phyloP scores from a whole-genome alignment of 129 eudicot genomes.

The Calendula officinalis region DNA sequence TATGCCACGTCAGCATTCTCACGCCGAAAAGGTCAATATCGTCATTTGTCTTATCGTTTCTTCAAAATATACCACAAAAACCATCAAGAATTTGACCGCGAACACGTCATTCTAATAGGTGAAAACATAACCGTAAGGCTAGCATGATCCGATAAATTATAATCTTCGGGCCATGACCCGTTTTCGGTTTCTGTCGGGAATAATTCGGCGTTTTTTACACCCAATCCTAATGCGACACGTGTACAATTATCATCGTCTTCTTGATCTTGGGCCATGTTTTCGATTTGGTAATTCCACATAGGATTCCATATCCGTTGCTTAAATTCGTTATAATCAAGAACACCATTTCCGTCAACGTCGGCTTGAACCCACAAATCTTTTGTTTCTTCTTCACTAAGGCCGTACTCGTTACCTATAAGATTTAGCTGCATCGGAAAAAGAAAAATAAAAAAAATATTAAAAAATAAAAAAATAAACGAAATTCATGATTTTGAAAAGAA shows the following conservation, averaged over 20 bases:
- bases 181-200: slow-evolving; percentile 93
- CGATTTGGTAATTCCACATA: slow-evolving; percentile 39
- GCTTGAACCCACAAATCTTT: slow-evolving; percentile 89
- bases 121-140: slow-evolving; percentile 88
- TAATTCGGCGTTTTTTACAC: slow-evolving; percentile 77
- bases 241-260: slow-evolving; percentile 35
- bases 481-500: background rate
- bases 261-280: slow-evolving; percentile 26
- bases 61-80: slow-evolving; percentile 1
- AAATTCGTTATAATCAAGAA: slow-evolving; percentile 73
- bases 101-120: slow-evolving; percentile 72
- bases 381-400: slow-evolving; percentile 70
- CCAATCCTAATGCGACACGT: slow-evolving; percentile 60
- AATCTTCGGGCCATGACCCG: slow-evolving; percentile 96
- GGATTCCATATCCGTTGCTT: slow-evolving; percentile 89
- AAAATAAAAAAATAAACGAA: background rate
- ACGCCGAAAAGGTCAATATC: slow-evolving; percentile 15
- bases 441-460: background rate
- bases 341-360: slow-evolving; percentile 82
- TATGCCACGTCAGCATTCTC: slow-evolving; percentile 13
- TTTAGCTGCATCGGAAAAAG: slow-evolving; percentile 54
- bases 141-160: slow-evolving; percentile 91
- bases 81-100: slow-evolving; percentile 36
- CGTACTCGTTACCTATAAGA: slow-evolving; percentile 62
- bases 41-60: slow-evolving; percentile 24